Evolutionary conservation across 352 stramenopile species (phyloP).

Genomic region (Globisporangium polare): DNA sequence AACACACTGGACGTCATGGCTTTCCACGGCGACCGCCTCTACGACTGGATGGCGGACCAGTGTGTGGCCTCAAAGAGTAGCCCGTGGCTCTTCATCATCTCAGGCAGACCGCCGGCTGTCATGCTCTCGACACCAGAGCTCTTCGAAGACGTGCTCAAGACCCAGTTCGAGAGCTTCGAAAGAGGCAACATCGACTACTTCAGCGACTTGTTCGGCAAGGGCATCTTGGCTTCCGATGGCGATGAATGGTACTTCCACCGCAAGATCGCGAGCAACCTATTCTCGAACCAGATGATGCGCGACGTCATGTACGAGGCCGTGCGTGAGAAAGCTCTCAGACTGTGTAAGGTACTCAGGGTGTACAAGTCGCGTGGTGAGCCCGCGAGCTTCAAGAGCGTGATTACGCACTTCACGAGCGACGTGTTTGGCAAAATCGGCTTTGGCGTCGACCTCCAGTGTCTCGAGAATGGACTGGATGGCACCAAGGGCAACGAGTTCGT

Average conservation of each 20-base stretch:
- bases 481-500: background rate
- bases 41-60: slow-evolving; percentile 4
- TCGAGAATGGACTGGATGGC: background rate
- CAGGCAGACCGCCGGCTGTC: background rate
- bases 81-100: background rate
- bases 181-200: slow-evolving; percentile 42
- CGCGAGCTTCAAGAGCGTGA: slow-evolving; percentile 25
- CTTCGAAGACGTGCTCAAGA: slow-evolving; percentile 48
- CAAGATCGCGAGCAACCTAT: slow-evolving; percentile 84
- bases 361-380: background rate
- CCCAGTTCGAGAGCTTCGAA: slow-evolving; percentile 51
- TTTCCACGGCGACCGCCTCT: background rate
- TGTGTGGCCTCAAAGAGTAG: background rate
- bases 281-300: slow-evolving; percentile 60
- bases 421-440: slow-evolving; percentile 74
- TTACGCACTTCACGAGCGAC: slow-evolving; percentile 62
- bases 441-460: slow-evolving; percentile 39
- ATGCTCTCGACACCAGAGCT: slow-evolving; percentile 15
- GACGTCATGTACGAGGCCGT: slow-evolving; percentile 41
- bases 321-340: slow-evolving; percentile 14
- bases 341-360: background rate
- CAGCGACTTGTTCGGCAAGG: slow-evolving; percentile 15
- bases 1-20: background rate
- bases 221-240: slow-evolving; percentile 63
- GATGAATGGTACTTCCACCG: slow-evolving; percentile 56